Conservation (phyloP, 2,329 filamentous ascomycete species). For the Drechslerella coelobrocha region DNA sequence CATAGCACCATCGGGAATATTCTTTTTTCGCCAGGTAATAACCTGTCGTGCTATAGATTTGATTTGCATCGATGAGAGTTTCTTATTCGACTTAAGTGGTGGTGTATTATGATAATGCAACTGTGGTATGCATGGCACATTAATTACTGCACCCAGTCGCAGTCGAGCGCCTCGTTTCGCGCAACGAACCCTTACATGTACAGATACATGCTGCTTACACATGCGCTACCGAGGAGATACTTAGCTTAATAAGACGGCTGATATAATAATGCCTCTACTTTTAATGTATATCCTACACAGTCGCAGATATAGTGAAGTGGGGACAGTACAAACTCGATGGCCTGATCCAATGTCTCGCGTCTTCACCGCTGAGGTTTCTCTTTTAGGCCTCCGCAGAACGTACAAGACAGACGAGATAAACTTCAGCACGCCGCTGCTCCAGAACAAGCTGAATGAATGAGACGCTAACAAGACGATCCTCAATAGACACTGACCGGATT, state of each 20-base stretch:
- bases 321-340: background rate
- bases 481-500: background rate
- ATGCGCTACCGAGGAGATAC: too few relatives aligned
- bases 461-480: constrained; percentile 1
- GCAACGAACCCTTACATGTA: constrained; percentile 30
- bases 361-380: background rate
- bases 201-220: constrained; percentile 7
- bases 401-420: too few relatives aligned
- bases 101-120: background rate
- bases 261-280: background rate
- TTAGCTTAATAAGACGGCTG: background rate
- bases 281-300: constrained; percentile 2
- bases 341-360: constrained; percentile 7
- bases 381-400: too few relatives aligned
- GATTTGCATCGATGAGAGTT: background rate
- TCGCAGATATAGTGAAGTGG: constrained; percentile 6
- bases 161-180: constrained; percentile 44
- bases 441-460: background rate
- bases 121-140: background rate
- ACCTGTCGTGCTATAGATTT: constrained; percentile 3
- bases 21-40: constrained; percentile 22
- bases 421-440: constrained; percentile 5
- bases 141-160: background rate
- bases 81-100: background rate
- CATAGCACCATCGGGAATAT: constrained; percentile 26